These are phyloP conservation scores for Ogataea kodamae DNA, from an alignment of 805 yeast species.

Conservation along the genomic window DNA sequence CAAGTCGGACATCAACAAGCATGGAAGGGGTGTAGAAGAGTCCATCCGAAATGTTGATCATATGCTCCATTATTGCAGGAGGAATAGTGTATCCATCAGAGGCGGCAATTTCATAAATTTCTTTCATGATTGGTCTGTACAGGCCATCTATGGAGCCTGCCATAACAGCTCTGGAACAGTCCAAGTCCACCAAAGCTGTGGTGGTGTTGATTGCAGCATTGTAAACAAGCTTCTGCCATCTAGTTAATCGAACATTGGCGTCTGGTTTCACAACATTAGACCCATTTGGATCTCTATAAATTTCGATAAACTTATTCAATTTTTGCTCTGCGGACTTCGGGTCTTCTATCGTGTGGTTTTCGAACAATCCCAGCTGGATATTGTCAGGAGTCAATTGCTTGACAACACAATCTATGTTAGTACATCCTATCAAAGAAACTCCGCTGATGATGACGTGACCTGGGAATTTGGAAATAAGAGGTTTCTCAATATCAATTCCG, in stretches of 20 bases:
- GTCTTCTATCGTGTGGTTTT: constrained; percentile 27
- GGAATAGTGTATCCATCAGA: constrained; percentile 42
- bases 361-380: constrained; percentile 33
- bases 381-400: constrained; percentile 33
- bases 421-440: constrained; percentile 34
- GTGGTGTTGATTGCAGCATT: constrained; percentile 43
- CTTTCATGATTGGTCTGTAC: constrained; percentile 40
- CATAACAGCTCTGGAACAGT: constrained; percentile 32
- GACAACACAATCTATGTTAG: constrained; percentile 26
- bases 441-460: constrained; percentile 34
- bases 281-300: constrained; percentile 27
- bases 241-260: constrained; percentile 31
- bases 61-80: constrained; percentile 31
- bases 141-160: constrained; percentile 24
- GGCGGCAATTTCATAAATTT: constrained; percentile 41
- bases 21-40: constrained; percentile 42
- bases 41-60: constrained; percentile 36
- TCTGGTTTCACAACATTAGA: constrained; percentile 28
- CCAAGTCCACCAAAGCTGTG: constrained; percentile 36
- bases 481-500: constrained; percentile 39
- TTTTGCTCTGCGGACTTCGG: constrained; percentile 18
- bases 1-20: constrained; percentile 40
- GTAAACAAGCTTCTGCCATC: constrained; percentile 44
- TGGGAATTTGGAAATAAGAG: constrained; percentile 34
- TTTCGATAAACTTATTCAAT: constrained; percentile 26